Conservation (phyloP, 1,139 yeast species). For the Petasospora rhodanensis region DNA sequence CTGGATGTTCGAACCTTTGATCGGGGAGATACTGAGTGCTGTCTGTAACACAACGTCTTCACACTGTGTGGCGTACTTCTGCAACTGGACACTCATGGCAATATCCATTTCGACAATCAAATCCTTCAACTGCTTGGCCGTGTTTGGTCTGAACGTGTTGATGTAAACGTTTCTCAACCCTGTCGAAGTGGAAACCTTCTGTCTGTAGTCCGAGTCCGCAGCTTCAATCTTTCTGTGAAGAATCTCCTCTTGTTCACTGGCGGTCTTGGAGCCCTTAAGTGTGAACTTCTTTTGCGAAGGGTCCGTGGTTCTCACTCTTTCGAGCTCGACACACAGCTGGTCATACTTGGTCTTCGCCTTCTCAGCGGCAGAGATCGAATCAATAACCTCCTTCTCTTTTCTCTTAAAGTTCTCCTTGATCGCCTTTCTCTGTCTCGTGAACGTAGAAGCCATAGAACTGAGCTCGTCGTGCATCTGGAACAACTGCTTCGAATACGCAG, state of each 20-base stretch:
- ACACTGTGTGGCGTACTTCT: conserved; percentile 81
- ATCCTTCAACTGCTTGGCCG: conserved; percentile 68
- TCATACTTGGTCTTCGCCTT: conserved; percentile 82
- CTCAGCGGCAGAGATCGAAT: conserved; percentile 78
- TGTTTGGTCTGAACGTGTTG: conserved; percentile 71
- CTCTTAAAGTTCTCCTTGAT: conserved; percentile 79
- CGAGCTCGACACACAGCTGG: conserved; percentile 81
- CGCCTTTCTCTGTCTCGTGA: conserved; percentile 65
- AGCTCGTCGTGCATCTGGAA: conserved; percentile 85
- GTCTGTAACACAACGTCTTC: conserved; percentile 81
- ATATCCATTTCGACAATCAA: conserved; percentile 81
- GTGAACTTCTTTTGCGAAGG: conserved; percentile 80
- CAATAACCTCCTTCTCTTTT: conserved; percentile 78
- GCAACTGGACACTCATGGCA: conserved; percentile 82
- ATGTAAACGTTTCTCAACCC: conserved; percentile 70
- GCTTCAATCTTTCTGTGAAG: conserved; percentile 70
- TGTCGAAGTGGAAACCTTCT: conserved; percentile 68
- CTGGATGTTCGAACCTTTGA: conserved; percentile 42
- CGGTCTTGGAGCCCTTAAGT: conserved; percentile 68
- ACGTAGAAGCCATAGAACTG: conserved; percentile 62
- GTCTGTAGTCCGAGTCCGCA: conserved; percentile 83
- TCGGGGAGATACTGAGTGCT: conserved; percentile 79
- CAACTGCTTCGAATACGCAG: conserved; percentile 73
- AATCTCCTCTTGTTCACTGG: conserved; percentile 91
- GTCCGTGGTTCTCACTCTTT: conserved; percentile 73